These are phyloP conservation scores for Magnaporthiopsis incrustans DNA, from an alignment of 2,329 filamentous ascomycete genomes.

Conservation along the genomic window DNA sequence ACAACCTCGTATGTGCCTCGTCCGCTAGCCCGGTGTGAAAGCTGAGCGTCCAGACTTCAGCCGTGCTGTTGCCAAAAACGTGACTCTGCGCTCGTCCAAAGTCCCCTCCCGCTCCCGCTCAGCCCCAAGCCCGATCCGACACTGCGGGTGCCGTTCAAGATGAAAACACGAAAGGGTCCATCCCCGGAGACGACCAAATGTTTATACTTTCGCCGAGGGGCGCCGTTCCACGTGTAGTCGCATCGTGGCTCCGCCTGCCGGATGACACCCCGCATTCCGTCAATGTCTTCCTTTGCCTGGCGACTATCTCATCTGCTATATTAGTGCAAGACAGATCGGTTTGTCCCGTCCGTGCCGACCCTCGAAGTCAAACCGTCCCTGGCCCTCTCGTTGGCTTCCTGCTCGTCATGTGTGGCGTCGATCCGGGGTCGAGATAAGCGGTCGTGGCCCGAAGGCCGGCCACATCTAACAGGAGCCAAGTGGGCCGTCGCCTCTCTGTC, in stretches of 20 bases:
- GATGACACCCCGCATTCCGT: not conserved
- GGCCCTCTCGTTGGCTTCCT: too few species aligned
- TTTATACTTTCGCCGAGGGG: not conserved
- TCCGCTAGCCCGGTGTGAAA: too few species aligned
- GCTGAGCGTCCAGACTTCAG: not conserved
- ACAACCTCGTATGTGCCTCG: too few species aligned
- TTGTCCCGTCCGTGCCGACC: not conserved
- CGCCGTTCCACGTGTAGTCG: too few species aligned
- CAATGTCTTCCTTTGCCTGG: not conserved
- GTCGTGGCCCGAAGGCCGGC: too few species aligned
- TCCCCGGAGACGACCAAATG: not conserved
- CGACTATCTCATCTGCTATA: not conserved
- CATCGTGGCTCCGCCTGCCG: not conserved
- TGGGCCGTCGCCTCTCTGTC: too few species aligned
- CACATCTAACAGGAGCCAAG: too few species aligned
- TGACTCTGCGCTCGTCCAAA: not conserved
- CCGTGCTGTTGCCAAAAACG: not conserved
- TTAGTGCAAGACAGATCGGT: not conserved
- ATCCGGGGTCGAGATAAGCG: too few species aligned
- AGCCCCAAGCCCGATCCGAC: not conserved
- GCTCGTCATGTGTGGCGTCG: not conserved
- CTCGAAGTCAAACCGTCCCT: too few species aligned
- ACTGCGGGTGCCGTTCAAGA: too few species aligned
- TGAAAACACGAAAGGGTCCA: too few species aligned
- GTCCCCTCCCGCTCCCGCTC: not conserved